Conservation (phyloP, 352 stramenopile genomes). For the Achlya hypogyna region DNA sequence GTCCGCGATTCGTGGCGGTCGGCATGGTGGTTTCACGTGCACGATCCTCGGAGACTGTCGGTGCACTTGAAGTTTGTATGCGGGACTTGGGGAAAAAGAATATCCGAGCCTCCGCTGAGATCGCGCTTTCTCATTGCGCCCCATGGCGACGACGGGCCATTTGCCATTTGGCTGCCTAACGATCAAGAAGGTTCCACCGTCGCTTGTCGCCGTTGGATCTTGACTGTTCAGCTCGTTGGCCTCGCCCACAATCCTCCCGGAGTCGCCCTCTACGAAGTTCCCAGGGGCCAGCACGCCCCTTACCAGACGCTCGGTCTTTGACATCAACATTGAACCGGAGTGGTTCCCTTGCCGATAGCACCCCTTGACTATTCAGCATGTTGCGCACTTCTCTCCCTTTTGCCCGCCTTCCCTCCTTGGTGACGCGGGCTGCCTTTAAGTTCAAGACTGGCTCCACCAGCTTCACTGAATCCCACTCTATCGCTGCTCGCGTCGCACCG, state of each 20-base stretch:
- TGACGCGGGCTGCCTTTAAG: slow-evolving; percentile 18
- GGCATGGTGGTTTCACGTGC: background rate
- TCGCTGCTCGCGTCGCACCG: too few species aligned
- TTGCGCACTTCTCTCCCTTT: slow-evolving; percentile 18
- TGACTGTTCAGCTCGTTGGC: slow-evolving; percentile 23
- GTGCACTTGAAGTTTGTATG: slow-evolving; percentile 17
- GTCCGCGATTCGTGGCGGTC: background rate
- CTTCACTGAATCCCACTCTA: background rate
- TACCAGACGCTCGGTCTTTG: slow-evolving; percentile 20
- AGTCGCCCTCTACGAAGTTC: background rate
- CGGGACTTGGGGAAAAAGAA: background rate
- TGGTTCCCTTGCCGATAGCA: slow-evolving; percentile 23
- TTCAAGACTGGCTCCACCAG: slow-evolving; percentile 5
- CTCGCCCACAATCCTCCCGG: slow-evolving; percentile 10
- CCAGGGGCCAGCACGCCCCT: slow-evolving; percentile 19
- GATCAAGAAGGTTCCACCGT: slow-evolving; percentile 20
- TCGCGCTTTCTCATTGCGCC: background rate
- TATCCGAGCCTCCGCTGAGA: too few species aligned
- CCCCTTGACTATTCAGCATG: slow-evolving; percentile 9
- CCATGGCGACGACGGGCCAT: background rate
- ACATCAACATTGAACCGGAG: slow-evolving; percentile 22
- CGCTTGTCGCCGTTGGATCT: slow-evolving; percentile 11
- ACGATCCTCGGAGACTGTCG: slow-evolving; percentile 19
- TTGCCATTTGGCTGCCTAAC: slow-evolving; percentile 23
- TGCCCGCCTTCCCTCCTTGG: slow-evolving; percentile 17